Conservation (phyloP, 169 alveolate genomes). For the Cryptosporidium baileyi region DNA sequence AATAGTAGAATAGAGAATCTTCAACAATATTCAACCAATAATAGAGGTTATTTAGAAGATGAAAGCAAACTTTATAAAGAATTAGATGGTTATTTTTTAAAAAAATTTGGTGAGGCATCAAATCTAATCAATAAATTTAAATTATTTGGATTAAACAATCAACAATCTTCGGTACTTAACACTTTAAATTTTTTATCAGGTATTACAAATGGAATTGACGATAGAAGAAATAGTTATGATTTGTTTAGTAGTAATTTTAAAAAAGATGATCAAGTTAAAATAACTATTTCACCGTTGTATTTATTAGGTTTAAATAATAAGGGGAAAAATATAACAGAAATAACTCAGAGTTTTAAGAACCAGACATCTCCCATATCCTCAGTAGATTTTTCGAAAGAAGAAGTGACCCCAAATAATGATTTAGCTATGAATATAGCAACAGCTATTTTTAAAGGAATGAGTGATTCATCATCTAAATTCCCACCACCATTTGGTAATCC, state of each 20-base stretch:
- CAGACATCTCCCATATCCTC: constrained; percentile 35
- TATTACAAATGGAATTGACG: background rate
- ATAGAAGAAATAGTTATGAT: background rate
- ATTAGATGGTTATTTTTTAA: constrained; percentile 40
- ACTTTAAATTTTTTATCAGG: constrained; percentile 16
- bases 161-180: constrained; percentile 25
- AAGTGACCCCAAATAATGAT: background rate
- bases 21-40: background rate
- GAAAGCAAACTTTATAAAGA: constrained; percentile 37
- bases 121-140: background rate
- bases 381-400: constrained; percentile 27
- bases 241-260: background rate
- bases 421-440: constrained; percentile 52
- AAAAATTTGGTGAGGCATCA: constrained; percentile 44
- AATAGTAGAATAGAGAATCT: background rate
- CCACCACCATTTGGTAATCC: constrained; percentile 69
- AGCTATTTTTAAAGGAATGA: constrained; percentile 51
- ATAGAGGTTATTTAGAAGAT: background rate
- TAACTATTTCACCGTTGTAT: constrained; percentile 51
- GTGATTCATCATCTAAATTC: constrained; percentile 22
- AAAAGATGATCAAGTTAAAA: background rate
- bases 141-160: background rate
- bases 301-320: background rate
- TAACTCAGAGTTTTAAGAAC: constrained; percentile 28
- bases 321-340: constrained; percentile 32